Base-by-base conservation (phyloP, 441 rosid genomes). In the Aquilaria agallochum region DNA sequence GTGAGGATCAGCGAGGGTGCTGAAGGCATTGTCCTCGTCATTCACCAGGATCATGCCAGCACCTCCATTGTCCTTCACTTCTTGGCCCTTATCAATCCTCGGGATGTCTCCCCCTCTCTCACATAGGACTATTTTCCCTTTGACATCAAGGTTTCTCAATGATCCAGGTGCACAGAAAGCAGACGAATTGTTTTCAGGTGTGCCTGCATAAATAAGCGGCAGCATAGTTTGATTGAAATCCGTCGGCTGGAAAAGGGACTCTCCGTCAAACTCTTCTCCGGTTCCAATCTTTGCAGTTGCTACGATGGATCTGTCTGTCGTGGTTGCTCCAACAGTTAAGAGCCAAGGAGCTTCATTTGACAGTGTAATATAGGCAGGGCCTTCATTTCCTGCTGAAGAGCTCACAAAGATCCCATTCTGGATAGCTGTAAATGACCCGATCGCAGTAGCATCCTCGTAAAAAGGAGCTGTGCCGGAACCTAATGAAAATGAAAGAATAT, bases 71-170 rank as follows among this genome's bases (percentile, higher is more conserved):
- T 74, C 63, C 40, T 72, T 76, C 56, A 74, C 81, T 67, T 65
- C 74, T 42, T 69, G 63, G 20, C 84, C 77, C 46, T 76, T 72
- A 1, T 27, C 81, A 40, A 67, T 56, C 55, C 74, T 64, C 31
- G 30, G 58, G 2, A 68, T n/a, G 2, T 20, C 31, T 2, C 78
- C 81, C 12, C 76, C 76, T 54, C 73, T 68, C 56, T 74, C 78
- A 14, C 87, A 86, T 55, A 81, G 6, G 3, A 86, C 85, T 14
- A 79, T 60, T 68, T 81, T 79, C 5, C 87, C 85, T 60, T 72
- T 74, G 13, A 81, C 59, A 58, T 72, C 74, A 10, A 57, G 14
- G 42, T 40, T 66, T n/a, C 30, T 73, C 53, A 81, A 55, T 0
- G 85, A 81, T 14, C 80, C 80, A 1, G 60, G 44, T 11, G 31